Conservation (phyloP, 2,329 filamentous ascomycete species). For the Neopestalotiopsis clavispora region DNA sequence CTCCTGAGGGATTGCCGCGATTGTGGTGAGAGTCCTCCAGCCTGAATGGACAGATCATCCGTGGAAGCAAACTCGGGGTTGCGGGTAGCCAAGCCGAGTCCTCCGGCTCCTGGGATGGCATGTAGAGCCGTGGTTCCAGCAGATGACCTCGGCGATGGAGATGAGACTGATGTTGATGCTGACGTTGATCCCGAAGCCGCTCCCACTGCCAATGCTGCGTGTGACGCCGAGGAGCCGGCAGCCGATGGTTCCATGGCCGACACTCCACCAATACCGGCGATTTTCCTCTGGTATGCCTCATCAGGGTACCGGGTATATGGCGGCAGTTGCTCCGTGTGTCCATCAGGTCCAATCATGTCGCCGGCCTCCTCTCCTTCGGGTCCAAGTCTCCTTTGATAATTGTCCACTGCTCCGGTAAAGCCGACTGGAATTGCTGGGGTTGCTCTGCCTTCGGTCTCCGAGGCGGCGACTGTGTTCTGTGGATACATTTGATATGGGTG, state of each 20-base stretch:
- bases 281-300: conserved; percentile 65
- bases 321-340: conserved; percentile 88
- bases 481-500: conserved; percentile 89
- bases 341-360: conserved; percentile 85
- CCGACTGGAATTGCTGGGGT: conserved; percentile 67
- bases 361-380: conserved; percentile 86
- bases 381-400: conserved; percentile 75
- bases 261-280: conserved; percentile 36
- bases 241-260: conserved; percentile 8
- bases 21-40: conserved; percentile 42
- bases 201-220: background rate
- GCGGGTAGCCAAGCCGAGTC: conserved; percentile 63
- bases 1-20: conserved; percentile 59
- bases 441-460: conserved; percentile 45
- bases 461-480: conserved; percentile 70
- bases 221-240: conserved; percentile 16
- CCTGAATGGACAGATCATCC: conserved; percentile 51
- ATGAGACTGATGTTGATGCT: conserved; percentile 15
- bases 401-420: conserved; percentile 70
- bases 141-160: conserved; percentile 21
- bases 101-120: conserved; percentile 61
- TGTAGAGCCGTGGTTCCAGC: conserved; percentile 22
- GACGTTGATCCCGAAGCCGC: conserved; percentile 7
- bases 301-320: conserved; percentile 92
- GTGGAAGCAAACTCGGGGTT: conserved; percentile 67